phyloP scores from a whole-genome alignment of 2,329 filamentous ascomycete genomes.

The Lasiodiplodia citricola region DNA sequence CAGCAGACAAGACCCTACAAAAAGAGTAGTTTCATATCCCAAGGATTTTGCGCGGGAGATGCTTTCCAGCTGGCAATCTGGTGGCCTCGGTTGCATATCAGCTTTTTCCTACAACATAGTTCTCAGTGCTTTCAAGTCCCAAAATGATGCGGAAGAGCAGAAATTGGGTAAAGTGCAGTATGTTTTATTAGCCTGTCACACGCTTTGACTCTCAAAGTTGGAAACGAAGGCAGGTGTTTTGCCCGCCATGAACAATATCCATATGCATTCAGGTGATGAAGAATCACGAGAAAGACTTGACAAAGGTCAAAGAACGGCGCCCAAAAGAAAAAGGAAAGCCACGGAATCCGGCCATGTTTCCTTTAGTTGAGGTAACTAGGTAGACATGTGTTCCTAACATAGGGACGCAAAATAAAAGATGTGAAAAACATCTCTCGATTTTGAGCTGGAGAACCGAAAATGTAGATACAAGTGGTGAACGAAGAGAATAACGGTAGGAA shows the following conservation, averaged over 20 bases:
- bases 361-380: too few species aligned
- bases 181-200: background rate
- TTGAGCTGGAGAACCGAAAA: too few species aligned
- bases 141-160: background rate
- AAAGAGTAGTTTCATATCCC: background rate
- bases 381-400: too few species aligned
- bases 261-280: background rate
- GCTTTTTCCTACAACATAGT: background rate
- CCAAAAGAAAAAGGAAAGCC: too few species aligned
- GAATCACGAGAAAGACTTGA: too few species aligned
- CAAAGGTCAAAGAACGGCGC: too few species aligned
- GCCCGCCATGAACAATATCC: too few species aligned
- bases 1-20: background rate
- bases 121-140: background rate
- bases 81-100: background rate
- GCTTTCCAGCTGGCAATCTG: background rate
- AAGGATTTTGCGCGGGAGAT: background rate
- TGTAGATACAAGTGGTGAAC: too few species aligned
- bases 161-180: background rate
- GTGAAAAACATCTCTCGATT: too few species aligned
- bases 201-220: background rate
- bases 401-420: too few species aligned
- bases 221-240: background rate
- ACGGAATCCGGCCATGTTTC: too few species aligned
- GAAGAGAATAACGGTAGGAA: too few species aligned